phyloP scores from a whole-genome alignment of 257 asterid species.

The Salvia hispanica region DNA sequence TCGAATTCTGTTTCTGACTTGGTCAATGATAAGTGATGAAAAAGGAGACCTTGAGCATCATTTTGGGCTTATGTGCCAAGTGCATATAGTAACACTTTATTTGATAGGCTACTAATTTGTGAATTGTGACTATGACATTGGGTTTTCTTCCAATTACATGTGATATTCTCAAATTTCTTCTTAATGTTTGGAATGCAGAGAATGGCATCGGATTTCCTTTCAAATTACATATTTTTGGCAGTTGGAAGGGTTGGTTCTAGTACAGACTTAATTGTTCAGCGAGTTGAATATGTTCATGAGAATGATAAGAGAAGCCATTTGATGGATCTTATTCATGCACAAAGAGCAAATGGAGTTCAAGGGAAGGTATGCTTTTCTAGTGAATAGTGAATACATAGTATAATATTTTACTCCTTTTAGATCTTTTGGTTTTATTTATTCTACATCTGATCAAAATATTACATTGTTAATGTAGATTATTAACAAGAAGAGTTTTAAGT shows the following conservation, averaged over 20 bases:
- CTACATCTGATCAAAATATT: neutral
- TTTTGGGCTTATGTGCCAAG: neutral
- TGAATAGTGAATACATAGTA: slow-evolving; percentile 17
- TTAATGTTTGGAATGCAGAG: slow-evolving; percentile 59
- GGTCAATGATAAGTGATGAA: neutral
- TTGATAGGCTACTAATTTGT: neutral
- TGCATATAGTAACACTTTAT: neutral
- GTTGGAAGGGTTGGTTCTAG: slow-evolving; percentile 95
- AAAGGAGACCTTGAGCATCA: neutral
- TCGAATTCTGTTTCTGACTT: neutral
- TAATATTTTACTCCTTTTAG: slow-evolving; percentile 6
- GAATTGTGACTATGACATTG: neutral
- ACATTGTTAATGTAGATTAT: neutral
- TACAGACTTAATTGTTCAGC: slow-evolving; percentile 79
- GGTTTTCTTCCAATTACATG: neutral
- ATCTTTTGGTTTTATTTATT: slow-evolving; percentile 10
- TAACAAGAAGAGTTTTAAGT: neutral
- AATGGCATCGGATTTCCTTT: slow-evolving; percentile 87
- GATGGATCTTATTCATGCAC: slow-evolving; percentile 89
- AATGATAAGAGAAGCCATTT: slow-evolving; percentile 81
- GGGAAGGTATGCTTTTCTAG: slow-evolving; percentile 52
- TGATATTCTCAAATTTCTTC: slow-evolving; percentile 19
- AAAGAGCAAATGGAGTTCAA: slow-evolving; percentile 58
- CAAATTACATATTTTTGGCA: slow-evolving; percentile 78
- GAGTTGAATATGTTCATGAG: slow-evolving; percentile 78